Base-by-base conservation (phyloP, 805 yeast genomes). In the Candida lessepsii region DNA sequence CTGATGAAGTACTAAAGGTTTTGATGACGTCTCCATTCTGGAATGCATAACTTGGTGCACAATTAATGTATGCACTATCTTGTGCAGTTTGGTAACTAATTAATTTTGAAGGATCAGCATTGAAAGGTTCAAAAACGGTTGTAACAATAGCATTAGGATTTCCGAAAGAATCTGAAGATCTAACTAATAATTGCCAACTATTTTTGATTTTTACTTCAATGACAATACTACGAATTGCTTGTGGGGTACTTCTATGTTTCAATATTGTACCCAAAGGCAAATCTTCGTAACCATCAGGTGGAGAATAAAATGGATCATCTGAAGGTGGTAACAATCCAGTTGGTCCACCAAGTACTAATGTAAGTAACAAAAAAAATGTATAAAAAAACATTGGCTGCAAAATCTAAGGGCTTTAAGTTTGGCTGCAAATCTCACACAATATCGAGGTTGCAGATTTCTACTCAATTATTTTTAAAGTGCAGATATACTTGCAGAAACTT, bases 41-140 rank as follows among this genome's bases (percentile, higher is more conserved):
- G 25, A 56, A 44, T 1, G 57, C 52, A 44, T 53, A 60, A 9
- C 63, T 54, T 3, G 64, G 57, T 4, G 64, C 44, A 48, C 67
- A 61, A 38, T 58, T 43, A 8, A 49, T 24, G 23, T 43, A 44
- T 0, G 63, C 50, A 17, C 64, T 46, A 45, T 62, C 67, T 42
- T 61, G 53, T 11, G 60, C 61, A 11, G 50, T 44, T 37, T 60
- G 63, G 42, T 60, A 60, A 19, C 60, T 51, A 5, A 60, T 40
- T 13, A 62, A 41, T 40, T 58, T 57, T 15, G 48, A 27, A 3
- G 56, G 46, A 44, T 60, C 54, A 4, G 61, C 55, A 38, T 60
- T 60, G 36, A 39, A 50, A 6, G 68, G 68, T 43, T 54, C 53
- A 16, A 61, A 45, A 9, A 61, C 35, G 1, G 65, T 59, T 18